Evolutionary conservation across 768 basidiomycete species (phyloP), one percentile per base, ranked within the genome.

Genomic region (Collybiopsis confluens): DNA sequence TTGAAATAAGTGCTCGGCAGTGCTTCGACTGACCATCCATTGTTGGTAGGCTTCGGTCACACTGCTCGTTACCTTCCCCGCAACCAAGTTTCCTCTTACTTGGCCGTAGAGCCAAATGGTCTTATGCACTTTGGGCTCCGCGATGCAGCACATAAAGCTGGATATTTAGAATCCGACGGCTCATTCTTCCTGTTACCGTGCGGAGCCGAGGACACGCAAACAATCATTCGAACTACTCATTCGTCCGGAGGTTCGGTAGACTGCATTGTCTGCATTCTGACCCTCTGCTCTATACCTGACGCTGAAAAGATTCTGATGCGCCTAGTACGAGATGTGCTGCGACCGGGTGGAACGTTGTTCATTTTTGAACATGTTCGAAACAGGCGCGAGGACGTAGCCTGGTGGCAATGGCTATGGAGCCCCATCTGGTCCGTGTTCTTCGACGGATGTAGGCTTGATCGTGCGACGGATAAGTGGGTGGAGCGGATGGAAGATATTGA

Each of bases 371-470:
- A 91, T 57, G 85, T 90, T 8, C 67, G 73, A 48, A 85, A 76
- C 58, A 76, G 70, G 1, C 64, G 67, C 0, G 47, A 59, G 9
- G 80, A 85, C 56, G 77, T 88, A 2, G 78, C 78, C 5, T 80
- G 81, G 50, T 90, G 86, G 86, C 89, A 91, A 64, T 56, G 70
- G 0, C 74, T 87, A 45, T 90, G 87, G 88, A 75, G 83, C 2
- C 88, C 87, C 0, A 4, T 89, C 4, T 91, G 89, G 89, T 61
- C 63, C 4, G 37, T 73, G 0, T 65, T 69, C 1, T 83, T 85
- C 54, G 85, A 81, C 58, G 87, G 88, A 11, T 90, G 88, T 59
- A 69, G 69, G 56, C 59, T 89, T 41, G 84, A 87, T 57, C 71
- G 82, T 6, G 79, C 81, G 16, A 77, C 79, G 2, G 74, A 80